These are phyloP conservation scores for Flaveria ramosissima DNA, from an alignment of 129 eudicot genomes.

Conservation along the genomic window DNA sequence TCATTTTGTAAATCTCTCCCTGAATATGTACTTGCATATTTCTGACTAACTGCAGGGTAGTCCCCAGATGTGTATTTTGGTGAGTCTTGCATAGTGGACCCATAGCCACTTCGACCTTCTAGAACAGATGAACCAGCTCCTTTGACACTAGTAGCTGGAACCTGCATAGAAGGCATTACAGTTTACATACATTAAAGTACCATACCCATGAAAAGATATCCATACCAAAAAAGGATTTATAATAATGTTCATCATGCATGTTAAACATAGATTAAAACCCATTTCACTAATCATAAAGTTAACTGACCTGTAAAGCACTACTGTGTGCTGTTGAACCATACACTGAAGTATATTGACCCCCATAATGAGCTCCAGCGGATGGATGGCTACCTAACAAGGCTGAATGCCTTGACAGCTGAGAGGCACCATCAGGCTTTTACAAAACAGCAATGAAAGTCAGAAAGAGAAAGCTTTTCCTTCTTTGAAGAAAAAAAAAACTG, in stretches of 20 bases:
- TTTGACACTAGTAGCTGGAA: conserved; percentile 54
- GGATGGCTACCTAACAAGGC: conserved; percentile 63
- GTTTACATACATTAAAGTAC: not conserved
- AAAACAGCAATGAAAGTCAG: conserved; percentile 8
- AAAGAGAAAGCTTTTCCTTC: not conserved
- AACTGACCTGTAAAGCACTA: conserved; percentile 64
- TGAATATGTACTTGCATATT: conserved; percentile 48
- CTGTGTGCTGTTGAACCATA: conserved; percentile 70
- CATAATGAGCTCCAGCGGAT: conserved; percentile 59
- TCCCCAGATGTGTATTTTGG: conserved; percentile 55
- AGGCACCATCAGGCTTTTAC: conserved; percentile 51
- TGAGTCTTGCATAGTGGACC: conserved; percentile 60
- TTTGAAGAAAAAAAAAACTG: not conserved
- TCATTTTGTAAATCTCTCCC: conserved; percentile 69
- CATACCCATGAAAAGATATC: conserved; percentile 1
- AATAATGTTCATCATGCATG: not conserved
- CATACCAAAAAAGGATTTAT: not conserved
- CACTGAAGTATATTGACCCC: conserved; percentile 69
- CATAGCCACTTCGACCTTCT: conserved; percentile 72
- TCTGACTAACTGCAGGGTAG: too few relatives aligned
- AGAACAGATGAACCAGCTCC: conserved; percentile 59
- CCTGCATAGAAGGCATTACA: conserved; percentile 39
- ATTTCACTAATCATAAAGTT: not conserved
- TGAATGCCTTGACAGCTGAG: conserved; percentile 63
- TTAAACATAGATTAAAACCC: not conserved